Conservation (phyloP, 371 early-diverging fungal species). For the Mortierella sp. region DNA sequence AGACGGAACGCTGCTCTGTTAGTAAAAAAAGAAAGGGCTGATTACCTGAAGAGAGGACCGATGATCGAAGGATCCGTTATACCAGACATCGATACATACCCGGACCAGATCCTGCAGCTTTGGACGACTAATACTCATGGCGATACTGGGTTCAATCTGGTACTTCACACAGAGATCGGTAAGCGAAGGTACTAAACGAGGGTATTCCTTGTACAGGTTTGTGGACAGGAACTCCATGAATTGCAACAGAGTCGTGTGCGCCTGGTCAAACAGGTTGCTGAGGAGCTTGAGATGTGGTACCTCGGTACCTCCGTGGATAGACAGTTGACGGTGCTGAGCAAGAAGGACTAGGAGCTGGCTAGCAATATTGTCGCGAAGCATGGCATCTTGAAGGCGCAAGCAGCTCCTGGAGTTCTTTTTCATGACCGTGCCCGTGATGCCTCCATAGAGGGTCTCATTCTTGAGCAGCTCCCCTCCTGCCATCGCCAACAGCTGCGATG, state of each 20-base stretch:
- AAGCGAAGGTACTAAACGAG: conserved; percentile 67
- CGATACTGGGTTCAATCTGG: conserved; percentile 75
- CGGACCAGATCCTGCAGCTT: conserved; percentile 59
- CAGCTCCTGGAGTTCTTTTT: conserved; percentile 67
- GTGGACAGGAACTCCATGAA: conserved; percentile 73
- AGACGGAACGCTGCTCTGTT: too few species aligned
- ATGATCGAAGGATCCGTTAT: too few species aligned
- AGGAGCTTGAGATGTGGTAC: conserved; percentile 63
- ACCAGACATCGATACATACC: conserved; percentile 6
- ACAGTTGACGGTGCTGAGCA: conserved; percentile 61
- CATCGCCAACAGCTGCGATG: conserved; percentile 71
- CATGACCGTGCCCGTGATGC: conserved; percentile 60
- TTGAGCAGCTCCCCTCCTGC: conserved; percentile 76
- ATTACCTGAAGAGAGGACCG: not conserved
- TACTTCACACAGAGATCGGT: conserved; percentile 67
- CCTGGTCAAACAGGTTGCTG: conserved; percentile 67
- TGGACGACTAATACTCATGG: conserved; percentile 80
- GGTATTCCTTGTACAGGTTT: conserved; percentile 72
- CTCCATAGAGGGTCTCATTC: conserved; percentile 62
- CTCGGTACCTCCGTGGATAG: conserved; percentile 57
- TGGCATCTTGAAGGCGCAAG: conserved; percentile 67
- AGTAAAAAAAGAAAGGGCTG: not conserved
- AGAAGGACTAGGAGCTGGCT: conserved; percentile 70
- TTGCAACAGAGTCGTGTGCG: conserved; percentile 72
- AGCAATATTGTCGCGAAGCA: conserved; percentile 67